Evolutionary conservation across 306 rosid species (phyloP).

Genomic region (Vigna angularis): DNA sequence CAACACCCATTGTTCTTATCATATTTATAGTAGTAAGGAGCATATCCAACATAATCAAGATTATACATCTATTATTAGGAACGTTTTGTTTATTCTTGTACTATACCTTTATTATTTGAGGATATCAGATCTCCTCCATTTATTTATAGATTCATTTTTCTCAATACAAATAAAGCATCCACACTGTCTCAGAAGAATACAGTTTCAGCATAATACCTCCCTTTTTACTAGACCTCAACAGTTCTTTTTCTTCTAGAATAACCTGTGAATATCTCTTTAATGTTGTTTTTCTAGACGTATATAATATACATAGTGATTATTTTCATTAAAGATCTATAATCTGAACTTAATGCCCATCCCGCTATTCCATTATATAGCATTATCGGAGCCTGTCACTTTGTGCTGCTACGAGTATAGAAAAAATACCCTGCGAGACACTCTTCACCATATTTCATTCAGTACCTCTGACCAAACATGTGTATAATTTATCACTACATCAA

Average conservation of each 20-base stretch:
- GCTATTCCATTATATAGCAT: conserved; percentile 3
- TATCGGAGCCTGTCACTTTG: not conserved
- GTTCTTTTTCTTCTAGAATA: not conserved
- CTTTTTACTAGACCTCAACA: too few relatives aligned
- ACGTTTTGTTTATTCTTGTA: too few relatives aligned
- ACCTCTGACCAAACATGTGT: conserved; percentile 33
- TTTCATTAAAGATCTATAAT: not conserved
- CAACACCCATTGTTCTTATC: not conserved
- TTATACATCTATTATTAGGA: too few relatives aligned
- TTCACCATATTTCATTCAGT: conserved; percentile 20
- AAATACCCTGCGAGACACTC: not conserved
- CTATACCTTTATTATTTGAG: too few relatives aligned
- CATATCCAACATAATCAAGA: too few relatives aligned
- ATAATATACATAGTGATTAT: not conserved
- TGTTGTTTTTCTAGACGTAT: not conserved
- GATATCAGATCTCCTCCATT: too few relatives aligned
- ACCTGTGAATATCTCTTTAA: not conserved
- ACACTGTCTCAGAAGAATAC: too few relatives aligned
- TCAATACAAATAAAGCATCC: too few relatives aligned
- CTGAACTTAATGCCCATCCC: not conserved
- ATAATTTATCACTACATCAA: not conserved
- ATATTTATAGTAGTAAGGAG: too few relatives aligned
- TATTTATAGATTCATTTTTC: too few relatives aligned
- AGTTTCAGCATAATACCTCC: too few relatives aligned
- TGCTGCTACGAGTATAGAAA: not conserved